Conservation (phyloP, 352 stramenopile genomes). For the Paralagenidium karlingii region DNA sequence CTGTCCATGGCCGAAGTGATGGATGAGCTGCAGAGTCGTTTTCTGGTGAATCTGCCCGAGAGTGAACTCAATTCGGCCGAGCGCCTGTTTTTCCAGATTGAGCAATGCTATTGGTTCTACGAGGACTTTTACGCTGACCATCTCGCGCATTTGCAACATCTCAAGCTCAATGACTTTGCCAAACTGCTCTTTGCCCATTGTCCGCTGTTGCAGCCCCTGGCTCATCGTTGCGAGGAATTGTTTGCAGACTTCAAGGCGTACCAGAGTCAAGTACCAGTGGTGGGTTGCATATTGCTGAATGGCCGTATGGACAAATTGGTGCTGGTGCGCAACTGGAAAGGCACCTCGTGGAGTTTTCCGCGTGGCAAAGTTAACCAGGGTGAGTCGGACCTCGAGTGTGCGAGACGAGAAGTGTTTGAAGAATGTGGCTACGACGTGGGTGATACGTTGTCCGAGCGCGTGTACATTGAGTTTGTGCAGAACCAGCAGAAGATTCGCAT, state of each 20-base stretch:
- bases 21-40: constrained; percentile 93
- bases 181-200: constrained; percentile 89
- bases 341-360: constrained; percentile 86
- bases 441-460: constrained; percentile 59
- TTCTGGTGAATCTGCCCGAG: constrained; percentile 89
- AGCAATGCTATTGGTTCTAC: constrained; percentile 97
- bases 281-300: constrained; percentile 91
- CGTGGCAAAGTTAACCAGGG: constrained; percentile 90
- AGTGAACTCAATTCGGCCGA: constrained; percentile 84
- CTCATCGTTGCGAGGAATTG: constrained; percentile 83
- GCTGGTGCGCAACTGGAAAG: constrained; percentile 87
- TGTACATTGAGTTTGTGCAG: constrained; percentile 76
- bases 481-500: constrained; percentile 86
- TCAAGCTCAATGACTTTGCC: constrained; percentile 91
- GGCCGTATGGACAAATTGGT: constrained; percentile 72
- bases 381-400: constrained; percentile 81
- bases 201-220: constrained; percentile 69
- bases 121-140: constrained; percentile 93
- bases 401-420: constrained; percentile 85
- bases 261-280: constrained; percentile 89
- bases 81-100: constrained; percentile 96
- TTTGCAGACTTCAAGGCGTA: constrained; percentile 92
- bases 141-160: constrained; percentile 69
- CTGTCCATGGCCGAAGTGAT: constrained; percentile 86
- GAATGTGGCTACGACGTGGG: constrained; percentile 86